A percentile compares a stretch with the other conserved stretches of the same genome.
Evolutionary conservation across 2,329 filamentous ascomycete species (phyloP).

Genomic region (Xylariaceae sp.): DNA sequence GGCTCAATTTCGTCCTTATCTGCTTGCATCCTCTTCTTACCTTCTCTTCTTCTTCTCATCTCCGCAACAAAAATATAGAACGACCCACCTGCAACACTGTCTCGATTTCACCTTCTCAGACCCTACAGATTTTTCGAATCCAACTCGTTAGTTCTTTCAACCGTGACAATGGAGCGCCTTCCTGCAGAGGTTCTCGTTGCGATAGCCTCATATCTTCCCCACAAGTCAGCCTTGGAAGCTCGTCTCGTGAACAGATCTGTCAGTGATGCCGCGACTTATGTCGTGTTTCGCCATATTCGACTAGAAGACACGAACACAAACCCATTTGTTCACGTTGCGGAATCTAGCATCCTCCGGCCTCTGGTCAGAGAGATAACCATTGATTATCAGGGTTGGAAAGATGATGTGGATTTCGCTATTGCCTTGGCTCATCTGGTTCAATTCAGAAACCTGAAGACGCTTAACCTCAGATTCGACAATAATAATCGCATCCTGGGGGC

Average conservation of each 20-base stretch:
- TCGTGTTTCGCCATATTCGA: conserved; percentile 5
- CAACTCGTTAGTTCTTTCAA: no score
- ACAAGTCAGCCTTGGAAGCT: not conserved
- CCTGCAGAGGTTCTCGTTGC: not conserved
- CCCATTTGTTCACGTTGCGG: conserved; percentile 4
- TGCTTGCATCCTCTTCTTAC: no score
- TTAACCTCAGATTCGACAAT: conserved; percentile 6
- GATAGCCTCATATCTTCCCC: not conserved
- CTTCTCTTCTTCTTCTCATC: no score
- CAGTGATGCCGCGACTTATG: conserved; percentile 1
- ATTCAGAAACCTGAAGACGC: not conserved
- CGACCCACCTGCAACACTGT: no score
- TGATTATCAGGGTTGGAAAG: conserved; percentile 2
- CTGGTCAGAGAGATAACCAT: conserved; percentile 11
- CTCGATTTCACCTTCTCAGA: no score
- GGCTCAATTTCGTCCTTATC: no score
- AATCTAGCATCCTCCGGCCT: not conserved
- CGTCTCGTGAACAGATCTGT: conserved; percentile 6
- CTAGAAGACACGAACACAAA: not conserved
- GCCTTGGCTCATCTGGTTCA: conserved; percentile 4
- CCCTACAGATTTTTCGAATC: no score
- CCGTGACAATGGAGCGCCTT: not conserved
- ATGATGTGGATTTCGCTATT: not conserved
- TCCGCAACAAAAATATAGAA: no score
- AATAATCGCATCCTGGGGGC: no score